Evolutionary conservation across 495 filamentous ascomycete genomes (phyloP).

Genomic region (Penicillium daleae): DNA sequence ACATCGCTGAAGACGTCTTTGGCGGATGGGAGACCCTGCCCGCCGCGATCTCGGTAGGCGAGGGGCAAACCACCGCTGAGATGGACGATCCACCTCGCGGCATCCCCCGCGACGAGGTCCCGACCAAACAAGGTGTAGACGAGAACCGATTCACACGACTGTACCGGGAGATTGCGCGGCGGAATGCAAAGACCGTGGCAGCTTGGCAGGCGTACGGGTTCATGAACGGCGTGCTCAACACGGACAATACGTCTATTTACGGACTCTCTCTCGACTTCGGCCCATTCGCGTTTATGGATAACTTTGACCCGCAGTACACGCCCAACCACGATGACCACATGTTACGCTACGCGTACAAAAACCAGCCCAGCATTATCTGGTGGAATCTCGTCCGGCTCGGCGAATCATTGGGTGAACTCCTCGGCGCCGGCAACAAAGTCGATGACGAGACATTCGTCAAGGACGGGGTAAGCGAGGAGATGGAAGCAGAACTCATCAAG

Average conservation of each 20-base stretch:
- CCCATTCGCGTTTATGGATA: constrained; percentile 95
- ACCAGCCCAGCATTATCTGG: constrained; percentile 96
- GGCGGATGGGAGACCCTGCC: constrained; percentile 82
- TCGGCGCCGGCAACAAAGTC: constrained; percentile 69
- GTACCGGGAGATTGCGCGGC: constrained; percentile 83
- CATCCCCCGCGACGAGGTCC: constrained; percentile 57
- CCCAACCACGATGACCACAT: constrained; percentile 94
- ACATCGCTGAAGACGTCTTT: constrained; percentile 84
- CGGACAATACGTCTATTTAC: constrained; percentile 91
- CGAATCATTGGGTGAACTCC: constrained; percentile 86
- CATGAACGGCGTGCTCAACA: constrained; percentile 96
- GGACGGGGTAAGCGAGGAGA: constrained; percentile 70
- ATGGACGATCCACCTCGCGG: constrained; percentile 49
- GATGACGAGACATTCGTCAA: constrained; percentile 71
- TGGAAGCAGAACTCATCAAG: constrained; percentile 67
- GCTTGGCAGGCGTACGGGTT: constrained; percentile 97
- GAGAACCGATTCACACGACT: constrained; percentile 87
- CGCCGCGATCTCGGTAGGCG: constrained; percentile 41
- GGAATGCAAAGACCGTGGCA: constrained; percentile 88
- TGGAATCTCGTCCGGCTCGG: constrained; percentile 96
- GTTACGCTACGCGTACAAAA: constrained; percentile 86
- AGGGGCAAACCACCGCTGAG: constrained; percentile 41
- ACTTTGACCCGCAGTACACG: constrained; percentile 91
- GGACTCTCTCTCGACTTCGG: constrained; percentile 92
- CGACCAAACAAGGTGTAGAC: constrained; percentile 65